Evolutionary conservation across 2,329 filamentous ascomycete genomes (phyloP).

Genomic region (Penicillium digitatum): DNA sequence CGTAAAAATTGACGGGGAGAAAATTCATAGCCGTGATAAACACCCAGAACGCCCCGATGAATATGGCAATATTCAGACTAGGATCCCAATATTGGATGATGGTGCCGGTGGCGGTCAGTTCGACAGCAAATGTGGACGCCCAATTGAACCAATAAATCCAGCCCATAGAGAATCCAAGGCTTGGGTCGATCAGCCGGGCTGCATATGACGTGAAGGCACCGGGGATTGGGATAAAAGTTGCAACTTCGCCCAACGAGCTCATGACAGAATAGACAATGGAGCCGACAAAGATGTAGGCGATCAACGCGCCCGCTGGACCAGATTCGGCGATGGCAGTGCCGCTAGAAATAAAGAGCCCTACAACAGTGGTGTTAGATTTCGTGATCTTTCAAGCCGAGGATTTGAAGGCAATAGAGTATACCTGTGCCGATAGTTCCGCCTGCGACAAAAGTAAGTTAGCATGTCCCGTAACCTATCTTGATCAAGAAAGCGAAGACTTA

Average conservation of each 20-base stretch:
- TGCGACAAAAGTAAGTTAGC: constrained; percentile 8
- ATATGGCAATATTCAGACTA: constrained; percentile 62
- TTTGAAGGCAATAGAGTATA: background rate
- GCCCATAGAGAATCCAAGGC: constrained; percentile 70
- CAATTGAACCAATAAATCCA: constrained; percentile 82
- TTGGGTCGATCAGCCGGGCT: constrained; percentile 67
- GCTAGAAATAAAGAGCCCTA: constrained; percentile 64
- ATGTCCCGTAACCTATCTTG: background rate
- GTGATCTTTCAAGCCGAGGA: background rate
- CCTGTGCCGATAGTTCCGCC: constrained; percentile 27
- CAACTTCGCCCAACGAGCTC: constrained; percentile 63
- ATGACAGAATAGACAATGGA: constrained; percentile 72
- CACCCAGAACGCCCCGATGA: constrained; percentile 69
- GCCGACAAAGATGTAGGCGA: constrained; percentile 67
- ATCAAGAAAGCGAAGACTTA: constrained; percentile 2
- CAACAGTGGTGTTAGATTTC: constrained; percentile 2
- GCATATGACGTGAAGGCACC: constrained; percentile 74
- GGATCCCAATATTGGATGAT: constrained; percentile 72
- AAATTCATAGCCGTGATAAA: constrained; percentile 67
- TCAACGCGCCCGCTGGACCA: constrained; percentile 62
- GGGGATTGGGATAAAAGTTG: constrained; percentile 69
- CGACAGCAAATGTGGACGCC: constrained; percentile 69
- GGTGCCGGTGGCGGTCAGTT: constrained; percentile 66
- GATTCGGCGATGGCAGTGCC: constrained; percentile 59
- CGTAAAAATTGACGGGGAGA: constrained; percentile 67